Conservation (phyloP, 345 rosid species). For the Xanthoceras sorbifolium region DNA sequence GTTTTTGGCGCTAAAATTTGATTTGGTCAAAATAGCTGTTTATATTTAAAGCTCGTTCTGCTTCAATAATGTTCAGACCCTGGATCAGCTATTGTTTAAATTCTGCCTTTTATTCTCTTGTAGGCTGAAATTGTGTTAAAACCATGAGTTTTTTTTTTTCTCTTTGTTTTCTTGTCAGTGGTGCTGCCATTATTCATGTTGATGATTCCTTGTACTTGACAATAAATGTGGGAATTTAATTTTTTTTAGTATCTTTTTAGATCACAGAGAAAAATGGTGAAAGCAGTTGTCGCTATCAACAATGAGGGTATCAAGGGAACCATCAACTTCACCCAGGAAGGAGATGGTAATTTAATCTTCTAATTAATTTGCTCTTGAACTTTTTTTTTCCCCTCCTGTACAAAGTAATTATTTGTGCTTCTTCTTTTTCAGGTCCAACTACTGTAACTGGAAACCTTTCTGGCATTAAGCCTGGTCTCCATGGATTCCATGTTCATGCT, state of each 20-base stretch:
- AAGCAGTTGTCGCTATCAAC: conserved; percentile 78
- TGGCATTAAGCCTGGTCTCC: conserved; percentile 95
- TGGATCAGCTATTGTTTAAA: neutral
- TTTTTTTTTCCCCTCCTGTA: conserved; percentile 2
- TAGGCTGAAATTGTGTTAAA: neutral
- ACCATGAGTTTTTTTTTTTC: too few species aligned
- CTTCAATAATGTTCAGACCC: neutral
- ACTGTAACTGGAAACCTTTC: conserved; percentile 73
- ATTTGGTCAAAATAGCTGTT: neutral
- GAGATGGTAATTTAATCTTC: conserved; percentile 50
- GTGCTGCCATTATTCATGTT: neutral
- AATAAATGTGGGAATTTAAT: neutral
- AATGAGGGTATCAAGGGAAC: conserved; percentile 84
- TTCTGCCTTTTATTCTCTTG: neutral
- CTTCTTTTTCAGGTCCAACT: conserved; percentile 53
- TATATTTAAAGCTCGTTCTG: neutral
- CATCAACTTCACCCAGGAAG: conserved; percentile 74
- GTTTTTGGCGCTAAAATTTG: neutral
- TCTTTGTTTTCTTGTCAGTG: neutral
- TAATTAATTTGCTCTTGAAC: neutral
- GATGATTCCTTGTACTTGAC: neutral
- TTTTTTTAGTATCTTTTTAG: conserved; percentile 32
- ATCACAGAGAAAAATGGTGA: conserved; percentile 86
- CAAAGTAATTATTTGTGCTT: neutral
- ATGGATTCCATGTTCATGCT: conserved; percentile 96